These are phyloP conservation scores for Aspergillus arachidicola DNA, from an alignment of 2,329 filamentous ascomycete species.

Conservation along the genomic window DNA sequence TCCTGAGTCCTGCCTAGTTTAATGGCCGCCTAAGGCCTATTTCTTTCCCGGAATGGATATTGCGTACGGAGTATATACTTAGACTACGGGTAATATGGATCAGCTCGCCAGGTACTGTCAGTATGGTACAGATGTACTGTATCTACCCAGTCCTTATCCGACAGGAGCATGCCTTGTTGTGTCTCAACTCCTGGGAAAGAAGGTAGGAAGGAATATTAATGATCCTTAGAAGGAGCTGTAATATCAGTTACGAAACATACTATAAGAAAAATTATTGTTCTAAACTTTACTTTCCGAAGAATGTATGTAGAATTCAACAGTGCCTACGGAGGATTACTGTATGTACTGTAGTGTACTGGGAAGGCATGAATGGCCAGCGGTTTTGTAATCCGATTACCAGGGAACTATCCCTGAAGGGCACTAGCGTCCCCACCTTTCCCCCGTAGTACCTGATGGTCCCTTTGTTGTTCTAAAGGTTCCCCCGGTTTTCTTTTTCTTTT, in stretches of 20 bases:
- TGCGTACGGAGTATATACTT: not conserved
- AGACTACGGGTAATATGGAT: too few species aligned
- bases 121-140: not conserved
- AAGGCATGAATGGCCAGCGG: not conserved
- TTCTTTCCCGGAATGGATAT: not conserved
- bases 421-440: not conserved
- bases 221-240: not conserved
- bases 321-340: not conserved
- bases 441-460: not conserved
- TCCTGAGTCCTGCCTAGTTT: not conserved
- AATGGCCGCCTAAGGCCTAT: not conserved
- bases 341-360: not conserved
- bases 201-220: not conserved
- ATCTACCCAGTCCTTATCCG: not conserved
- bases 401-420: not conserved
- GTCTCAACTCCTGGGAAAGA: not conserved
- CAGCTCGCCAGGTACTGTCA: too few species aligned
- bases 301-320: not conserved
- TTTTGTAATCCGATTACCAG: not conserved
- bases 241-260: not conserved
- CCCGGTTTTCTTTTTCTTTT: not conserved
- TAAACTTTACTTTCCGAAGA: not conserved
- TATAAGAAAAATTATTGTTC: not conserved
- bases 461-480: not conserved
- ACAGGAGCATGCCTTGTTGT: not conserved